phyloP scores from a whole-genome alignment of 139 green algal species.

The Zygnema cylindricum region DNA sequence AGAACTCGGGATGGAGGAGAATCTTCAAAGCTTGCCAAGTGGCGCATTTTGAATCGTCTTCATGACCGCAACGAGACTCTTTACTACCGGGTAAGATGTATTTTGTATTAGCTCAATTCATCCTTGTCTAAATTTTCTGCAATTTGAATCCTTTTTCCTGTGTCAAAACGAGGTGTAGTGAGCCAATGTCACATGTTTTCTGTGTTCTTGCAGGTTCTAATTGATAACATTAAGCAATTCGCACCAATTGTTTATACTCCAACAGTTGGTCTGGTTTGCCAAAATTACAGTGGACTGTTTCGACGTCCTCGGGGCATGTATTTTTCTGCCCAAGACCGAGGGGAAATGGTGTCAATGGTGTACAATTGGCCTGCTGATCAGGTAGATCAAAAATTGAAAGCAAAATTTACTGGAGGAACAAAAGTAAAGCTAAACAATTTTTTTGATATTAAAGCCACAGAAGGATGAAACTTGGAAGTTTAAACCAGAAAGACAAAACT shows the following conservation, averaged over 20 bases:
- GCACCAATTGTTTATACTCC: slow-evolving; percentile 85
- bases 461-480: no score
- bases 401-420: no score
- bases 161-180: no score
- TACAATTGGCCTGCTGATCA: slow-evolving; percentile 70
- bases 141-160: no score
- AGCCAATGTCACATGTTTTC: no score
- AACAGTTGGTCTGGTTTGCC: slow-evolving; percentile 81
- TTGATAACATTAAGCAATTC: slow-evolving; percentile 78
- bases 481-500: no score
- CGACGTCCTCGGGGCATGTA: slow-evolving; percentile 88
- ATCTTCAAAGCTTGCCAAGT: slow-evolving; percentile 65
- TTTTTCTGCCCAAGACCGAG: slow-evolving; percentile 80
- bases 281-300: slow-evolving; percentile 68
- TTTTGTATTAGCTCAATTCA: no score
- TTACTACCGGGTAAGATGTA: slow-evolving; percentile 80
- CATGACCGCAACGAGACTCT: slow-evolving; percentile 95
- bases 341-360: slow-evolving; percentile 69
- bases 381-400: no score
- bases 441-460: no score
- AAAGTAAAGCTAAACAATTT: no score
- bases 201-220: slow-evolving; percentile 48
- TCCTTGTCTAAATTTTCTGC: no score
- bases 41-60: slow-evolving; percentile 56
- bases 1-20: slow-evolving; percentile 10